phyloP scores from a whole-genome alignment of 2,329 filamentous ascomycete genomes.

The Arthrobotrys entomopaga region DNA sequence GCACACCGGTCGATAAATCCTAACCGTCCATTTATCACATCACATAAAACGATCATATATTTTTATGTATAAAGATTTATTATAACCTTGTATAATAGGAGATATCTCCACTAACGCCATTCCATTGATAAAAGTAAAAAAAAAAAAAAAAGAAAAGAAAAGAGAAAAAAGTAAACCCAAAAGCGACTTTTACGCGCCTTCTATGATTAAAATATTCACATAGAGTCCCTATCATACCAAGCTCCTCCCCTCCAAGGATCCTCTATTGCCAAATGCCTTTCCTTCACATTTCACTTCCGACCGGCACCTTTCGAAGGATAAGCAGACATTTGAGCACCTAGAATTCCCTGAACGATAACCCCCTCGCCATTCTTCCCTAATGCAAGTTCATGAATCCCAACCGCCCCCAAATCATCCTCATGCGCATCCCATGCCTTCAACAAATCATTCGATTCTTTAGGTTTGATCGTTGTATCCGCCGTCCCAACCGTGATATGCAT shows the following conservation, averaged over 20 bases:
- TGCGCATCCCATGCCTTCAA: slow-evolving; percentile 72
- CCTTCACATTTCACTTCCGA: neutral
- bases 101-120: slow-evolving; percentile 18
- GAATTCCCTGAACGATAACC: slow-evolving; percentile 22
- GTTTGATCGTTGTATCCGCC: slow-evolving; percentile 77
- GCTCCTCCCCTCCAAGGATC: no score
- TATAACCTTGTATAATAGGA: slow-evolving; percentile 11
- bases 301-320: neutral
- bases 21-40: neutral
- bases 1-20: slow-evolving; percentile 4
- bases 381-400: slow-evolving; percentile 39
- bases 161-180: no score
- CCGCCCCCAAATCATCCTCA: slow-evolving; percentile 22
- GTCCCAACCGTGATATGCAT: slow-evolving; percentile 94
- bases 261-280: neutral
- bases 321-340: slow-evolving; percentile 23
- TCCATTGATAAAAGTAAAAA: no score
- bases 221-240: neutral
- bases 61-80: slow-evolving; percentile 1
- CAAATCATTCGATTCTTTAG: slow-evolving; percentile 91
- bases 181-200: neutral
- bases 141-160: no score
- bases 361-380: slow-evolving; percentile 47
- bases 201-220: neutral
- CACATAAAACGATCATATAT: no score